Evolutionary conservation across 2,329 filamentous ascomycete genomes (phyloP).

Genomic region (Lecanosticta acicola): DNA sequence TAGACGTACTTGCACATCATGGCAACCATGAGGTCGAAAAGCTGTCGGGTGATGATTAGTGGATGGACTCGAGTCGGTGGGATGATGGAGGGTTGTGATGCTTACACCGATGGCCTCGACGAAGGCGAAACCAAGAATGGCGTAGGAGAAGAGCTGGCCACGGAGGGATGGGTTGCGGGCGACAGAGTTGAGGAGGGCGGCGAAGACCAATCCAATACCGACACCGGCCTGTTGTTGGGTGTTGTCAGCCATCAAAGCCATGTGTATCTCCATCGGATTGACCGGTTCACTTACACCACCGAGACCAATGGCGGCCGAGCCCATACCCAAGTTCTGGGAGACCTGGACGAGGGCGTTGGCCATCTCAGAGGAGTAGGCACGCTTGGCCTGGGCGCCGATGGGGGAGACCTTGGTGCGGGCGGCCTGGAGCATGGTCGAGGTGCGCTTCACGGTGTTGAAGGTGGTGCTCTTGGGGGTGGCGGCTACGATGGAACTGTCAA

Average conservation of each 20-base stretch:
- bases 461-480: slow-evolving; percentile 46
- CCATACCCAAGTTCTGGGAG: slow-evolving; percentile 85
- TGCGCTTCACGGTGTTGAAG: slow-evolving; percentile 71
- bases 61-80: no score
- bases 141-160: slow-evolving; percentile 93
- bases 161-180: slow-evolving; percentile 91
- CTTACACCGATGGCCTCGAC: slow-evolving; percentile 73
- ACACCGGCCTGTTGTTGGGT: slow-evolving; percentile 56
- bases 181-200: slow-evolving; percentile 79
- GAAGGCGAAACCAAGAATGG: slow-evolving; percentile 93
- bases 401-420: slow-evolving; percentile 29
- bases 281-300: slow-evolving; percentile 30
- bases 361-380: slow-evolving; percentile 82
- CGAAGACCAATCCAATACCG: slow-evolving; percentile 93
- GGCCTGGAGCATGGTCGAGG: slow-evolving; percentile 45
- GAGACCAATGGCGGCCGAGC: slow-evolving; percentile 83
- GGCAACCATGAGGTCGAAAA: slow-evolving; percentile 86
- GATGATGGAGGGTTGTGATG: no score
- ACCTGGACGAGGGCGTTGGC: slow-evolving; percentile 83
- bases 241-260: background rate
- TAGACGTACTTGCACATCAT: slow-evolving; percentile 70
- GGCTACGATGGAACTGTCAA: slow-evolving; percentile 21
- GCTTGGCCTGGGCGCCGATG: slow-evolving; percentile 48
- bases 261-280: no score
- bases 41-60: slow-evolving; percentile 31